Percentiles rank a stretch among this genome's conserved stretches.
Evolutionary conservation across 2,329 filamentous ascomycete genomes (phyloP).

Genomic region (Claviceps spartinae): DNA sequence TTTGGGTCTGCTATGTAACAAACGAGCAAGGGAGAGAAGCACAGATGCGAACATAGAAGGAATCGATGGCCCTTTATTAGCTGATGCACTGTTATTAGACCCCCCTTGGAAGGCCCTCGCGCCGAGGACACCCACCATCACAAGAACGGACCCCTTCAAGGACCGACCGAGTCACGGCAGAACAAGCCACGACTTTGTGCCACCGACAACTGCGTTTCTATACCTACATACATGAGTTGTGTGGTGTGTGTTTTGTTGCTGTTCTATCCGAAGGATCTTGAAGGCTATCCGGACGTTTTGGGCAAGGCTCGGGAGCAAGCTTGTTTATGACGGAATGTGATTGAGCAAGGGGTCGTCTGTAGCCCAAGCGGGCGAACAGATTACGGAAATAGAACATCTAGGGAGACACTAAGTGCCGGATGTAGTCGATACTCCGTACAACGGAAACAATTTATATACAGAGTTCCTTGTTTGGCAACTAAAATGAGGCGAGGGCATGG

Average conservation of each 20-base stretch:
- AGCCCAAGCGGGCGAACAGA: background rate
- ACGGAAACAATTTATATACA: no score
- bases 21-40: no score
- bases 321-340: background rate
- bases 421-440: no score
- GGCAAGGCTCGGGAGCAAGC: background rate
- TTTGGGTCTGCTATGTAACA: no score
- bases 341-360: background rate
- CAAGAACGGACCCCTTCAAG: background rate
- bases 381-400: no score
- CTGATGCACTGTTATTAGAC: no score
- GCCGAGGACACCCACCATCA: background rate
- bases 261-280: slow-evolving; percentile 2
- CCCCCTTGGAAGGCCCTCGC: background rate
- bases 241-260: background rate
- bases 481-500: no score
- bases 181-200: slow-evolving; percentile 3
- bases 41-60: no score
- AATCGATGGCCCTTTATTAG: no score
- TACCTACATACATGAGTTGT: background rate
- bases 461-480: no score
- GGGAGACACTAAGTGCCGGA: no score
- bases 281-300: background rate
- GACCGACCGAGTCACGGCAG: background rate
- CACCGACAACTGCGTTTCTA: background rate